These are phyloP conservation scores for Mycena leptocephala DNA, from an alignment of 768 basidiomycete species.

Conservation along the genomic window DNA sequence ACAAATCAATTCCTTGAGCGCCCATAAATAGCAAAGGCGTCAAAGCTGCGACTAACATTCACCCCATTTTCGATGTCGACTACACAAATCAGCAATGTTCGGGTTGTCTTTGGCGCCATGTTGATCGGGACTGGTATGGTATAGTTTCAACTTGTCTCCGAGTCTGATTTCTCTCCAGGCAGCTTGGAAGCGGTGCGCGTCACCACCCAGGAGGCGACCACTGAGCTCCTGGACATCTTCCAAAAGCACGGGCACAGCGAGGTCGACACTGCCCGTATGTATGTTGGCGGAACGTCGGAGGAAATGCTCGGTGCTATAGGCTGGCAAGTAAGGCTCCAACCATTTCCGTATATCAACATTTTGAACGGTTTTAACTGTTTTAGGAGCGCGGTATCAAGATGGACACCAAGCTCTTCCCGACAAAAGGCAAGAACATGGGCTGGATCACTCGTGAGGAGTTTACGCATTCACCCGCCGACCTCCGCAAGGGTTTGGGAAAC, in stretches of 20 bases:
- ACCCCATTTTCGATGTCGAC: no score
- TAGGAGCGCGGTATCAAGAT: slow-evolving; percentile 57
- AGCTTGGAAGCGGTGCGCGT: background rate
- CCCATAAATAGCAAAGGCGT: no score
- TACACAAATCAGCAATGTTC: slow-evolving; percentile 10
- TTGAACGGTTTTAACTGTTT: no score
- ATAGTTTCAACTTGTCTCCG: background rate
- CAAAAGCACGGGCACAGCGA: slow-evolving; percentile 63
- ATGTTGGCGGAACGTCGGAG: slow-evolving; percentile 31
- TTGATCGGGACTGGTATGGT: slow-evolving; percentile 1
- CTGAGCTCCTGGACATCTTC: slow-evolving; percentile 61
- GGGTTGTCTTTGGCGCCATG: slow-evolving; percentile 10
- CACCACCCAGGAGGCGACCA: background rate
- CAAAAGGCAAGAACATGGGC: slow-evolving; percentile 13
- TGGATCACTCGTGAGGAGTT: slow-evolving; percentile 8
- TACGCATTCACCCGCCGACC: slow-evolving; percentile 17
- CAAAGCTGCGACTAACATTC: no score
- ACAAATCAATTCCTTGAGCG: no score
- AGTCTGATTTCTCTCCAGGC: background rate
- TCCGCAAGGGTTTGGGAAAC: slow-evolving; percentile 48
- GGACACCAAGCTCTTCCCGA: slow-evolving; percentile 66
- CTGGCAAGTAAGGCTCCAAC: no score
- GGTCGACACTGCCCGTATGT: slow-evolving; percentile 39
- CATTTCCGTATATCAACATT: no score
- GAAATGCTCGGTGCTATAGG: slow-evolving; percentile 58